These are phyloP conservation scores for Rhizophagus clarus DNA, from an alignment of 192 early-diverging fungal species.

Conservation along the genomic window DNA sequence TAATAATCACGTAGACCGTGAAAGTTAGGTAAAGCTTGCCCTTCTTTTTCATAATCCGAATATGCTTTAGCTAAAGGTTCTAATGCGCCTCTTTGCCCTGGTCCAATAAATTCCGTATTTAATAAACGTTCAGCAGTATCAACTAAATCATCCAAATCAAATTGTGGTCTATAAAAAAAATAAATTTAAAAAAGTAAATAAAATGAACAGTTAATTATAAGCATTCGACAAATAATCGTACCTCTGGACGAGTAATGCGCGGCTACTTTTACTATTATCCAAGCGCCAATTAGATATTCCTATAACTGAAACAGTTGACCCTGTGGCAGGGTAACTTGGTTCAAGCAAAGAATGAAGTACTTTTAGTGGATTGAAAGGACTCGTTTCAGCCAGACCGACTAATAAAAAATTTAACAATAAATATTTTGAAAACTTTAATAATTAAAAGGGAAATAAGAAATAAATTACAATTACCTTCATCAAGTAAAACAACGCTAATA, in stretches of 20 bases:
- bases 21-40: constrained; percentile 22
- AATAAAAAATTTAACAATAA: background rate
- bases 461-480: constrained; percentile 2
- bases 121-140: constrained; percentile 7
- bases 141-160: background rate
- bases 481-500: constrained; percentile 31
- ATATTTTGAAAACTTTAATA: background rate
- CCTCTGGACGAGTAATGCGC: constrained; percentile 25
- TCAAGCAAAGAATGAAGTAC: background rate
- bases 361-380: background rate
- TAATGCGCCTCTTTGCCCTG: background rate
- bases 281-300: constrained; percentile 35
- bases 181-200: background rate
- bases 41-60: background rate
- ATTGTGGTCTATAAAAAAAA: background rate
- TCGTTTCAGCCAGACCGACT: constrained; percentile 35
- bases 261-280: constrained; percentile 31
- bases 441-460: background rate
- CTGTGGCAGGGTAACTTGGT: background rate
- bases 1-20: constrained; percentile 21
- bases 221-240: background rate
- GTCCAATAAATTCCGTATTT: background rate
- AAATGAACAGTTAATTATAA: too few species aligned
- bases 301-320: background rate
- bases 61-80: constrained; percentile 2